Base-by-base conservation (phyloP, 2,329 filamentous ascomycete species). In the Xylaria sp. region DNA sequence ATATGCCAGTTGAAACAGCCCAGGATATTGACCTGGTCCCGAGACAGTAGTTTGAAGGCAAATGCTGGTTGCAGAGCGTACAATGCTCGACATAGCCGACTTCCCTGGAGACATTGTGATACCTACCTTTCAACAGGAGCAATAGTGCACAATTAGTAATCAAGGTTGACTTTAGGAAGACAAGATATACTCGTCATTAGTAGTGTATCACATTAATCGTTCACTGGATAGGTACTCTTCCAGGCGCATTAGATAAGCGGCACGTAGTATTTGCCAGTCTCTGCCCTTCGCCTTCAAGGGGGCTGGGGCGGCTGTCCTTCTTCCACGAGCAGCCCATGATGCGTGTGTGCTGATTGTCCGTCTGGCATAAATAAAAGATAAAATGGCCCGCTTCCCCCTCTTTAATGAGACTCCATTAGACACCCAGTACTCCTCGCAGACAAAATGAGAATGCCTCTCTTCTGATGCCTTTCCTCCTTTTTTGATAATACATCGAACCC, bases 151-250 rank as follows among this genome's bases (percentile, higher is more conserved):
- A n/a, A n/a, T n/a, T n/a, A n/a, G n/a, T n/a, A n/a, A n/a, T n/a
- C n/a, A n/a, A n/a, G n/a, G n/a, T n/a, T n/a, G n/a, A n/a, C n/a
- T n/a, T n/a, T n/a, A n/a, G n/a, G n/a, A n/a, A n/a, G n/a, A n/a
- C n/a, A n/a, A n/a, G n/a, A n/a, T n/a, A n/a, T n/a, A n/a, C n/a
- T n/a, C n/a, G n/a, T n/a, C n/a, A 58, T 41, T 53, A 61, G 53
- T 54, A 61, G 47, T 63, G 54, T 57, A 44, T 54, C 25, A 46
- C 37, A 44, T 44, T 25, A 54, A 53, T 60, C 48, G 25, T 51
- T 57, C 41, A 35, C 44, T 40, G 44, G 47, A 48, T 33, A 53
- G 35, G 33, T 33, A 48, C 54, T 51, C 31, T 43, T 41, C 38
- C 25, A 44, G 23, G 19, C 35, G 35, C 35, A 48, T 52, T 21